Base-by-base conservation (phyloP, 495 filamentous ascomycete species). In the Darksidea phi region DNA sequence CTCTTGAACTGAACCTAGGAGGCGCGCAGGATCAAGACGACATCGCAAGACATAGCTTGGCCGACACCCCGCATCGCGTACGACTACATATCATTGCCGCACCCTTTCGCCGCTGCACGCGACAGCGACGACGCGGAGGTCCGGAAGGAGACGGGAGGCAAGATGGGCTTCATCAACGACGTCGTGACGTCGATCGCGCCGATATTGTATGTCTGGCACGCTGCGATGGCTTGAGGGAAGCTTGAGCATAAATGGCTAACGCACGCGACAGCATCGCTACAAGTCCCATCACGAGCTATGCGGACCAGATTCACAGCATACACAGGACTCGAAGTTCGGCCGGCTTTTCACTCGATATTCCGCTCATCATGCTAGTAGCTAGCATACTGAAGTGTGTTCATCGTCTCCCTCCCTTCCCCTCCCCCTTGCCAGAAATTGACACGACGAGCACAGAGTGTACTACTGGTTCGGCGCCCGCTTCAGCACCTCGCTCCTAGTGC, bases 341-440 rank as follows among this genome's bases (percentile, higher is more conserved):
- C 18, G 94, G 94, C 36, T 98, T 98, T 77, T 89, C 87, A 10
- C 73, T 86, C 37, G 88, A 98, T 71, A 98, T 96, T 46, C 95
- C 94, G 5, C 73, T 97, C 61, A 98, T 98, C 64, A 98, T 98
- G 94, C 89, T 98, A 25, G 84, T 95, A 43, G 88, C 94, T 13
- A 96, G 91, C 10, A 85, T 97, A 54, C 76, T 96, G 25, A 94
- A 95, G 88, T 95, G 76, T 67, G 83, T 4, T n/a, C 41, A 21
- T 18, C 36, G 17, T 48, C 47, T 26, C 43, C 42, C 54, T 13
- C 43, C 51, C 48, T n/a, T 43, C 41, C 13, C 41, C 36, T 45
- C 24, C 61, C n/a, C 2, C n/a, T 32, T 8, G 11, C 24, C 36
- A 34, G 10, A 36, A 57, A 58, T 15, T 48, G 47, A 41, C 38